Evolutionary conservation across 148 eudicot species (phyloP).

Genomic region (Rhododendron mucronatum): DNA sequence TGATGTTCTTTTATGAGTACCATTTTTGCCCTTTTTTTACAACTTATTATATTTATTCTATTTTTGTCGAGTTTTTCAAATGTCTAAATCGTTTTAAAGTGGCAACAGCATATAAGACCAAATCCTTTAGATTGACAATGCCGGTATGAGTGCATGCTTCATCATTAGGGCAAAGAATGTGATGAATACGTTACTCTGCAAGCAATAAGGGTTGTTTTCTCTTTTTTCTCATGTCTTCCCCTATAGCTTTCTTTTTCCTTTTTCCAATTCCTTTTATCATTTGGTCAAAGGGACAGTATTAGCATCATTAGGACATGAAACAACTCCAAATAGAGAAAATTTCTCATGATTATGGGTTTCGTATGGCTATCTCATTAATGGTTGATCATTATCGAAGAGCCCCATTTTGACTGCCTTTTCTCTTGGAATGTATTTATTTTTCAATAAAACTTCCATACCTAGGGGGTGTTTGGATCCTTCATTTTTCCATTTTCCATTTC

Average conservation of each 20-base stretch:
- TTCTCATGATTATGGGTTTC: constrained; percentile 10
- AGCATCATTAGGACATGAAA: constrained; percentile 25
- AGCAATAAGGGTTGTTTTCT: constrained; percentile 22
- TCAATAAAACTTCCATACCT: not conserved
- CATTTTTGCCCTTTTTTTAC: not conserved
- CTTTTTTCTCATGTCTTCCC: constrained; percentile 2
- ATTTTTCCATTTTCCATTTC: no score
- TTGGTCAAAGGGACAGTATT: constrained; percentile 21
- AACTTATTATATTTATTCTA: not conserved
- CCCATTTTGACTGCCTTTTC: not conserved
- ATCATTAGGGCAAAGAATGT: constrained; percentile 30
- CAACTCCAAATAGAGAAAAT: not conserved
- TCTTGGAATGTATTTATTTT: not conserved
- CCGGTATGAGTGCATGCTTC: constrained; percentile 24
- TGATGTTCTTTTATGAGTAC: not conserved
- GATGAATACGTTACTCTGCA: constrained; percentile 17
- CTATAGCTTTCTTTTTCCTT: not conserved
- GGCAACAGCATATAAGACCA: constrained; percentile 3
- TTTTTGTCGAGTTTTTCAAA: not conserved
- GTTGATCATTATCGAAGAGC: constrained; percentile 7
- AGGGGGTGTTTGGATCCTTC: no score
- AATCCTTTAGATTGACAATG: constrained; percentile 19
- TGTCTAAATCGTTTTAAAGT: not conserved
- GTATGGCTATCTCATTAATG: constrained; percentile 21
- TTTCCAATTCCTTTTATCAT: not conserved